Base-by-base conservation (phyloP, 768 basidiomycete species). In the Sarcomyxa edulis region DNA sequence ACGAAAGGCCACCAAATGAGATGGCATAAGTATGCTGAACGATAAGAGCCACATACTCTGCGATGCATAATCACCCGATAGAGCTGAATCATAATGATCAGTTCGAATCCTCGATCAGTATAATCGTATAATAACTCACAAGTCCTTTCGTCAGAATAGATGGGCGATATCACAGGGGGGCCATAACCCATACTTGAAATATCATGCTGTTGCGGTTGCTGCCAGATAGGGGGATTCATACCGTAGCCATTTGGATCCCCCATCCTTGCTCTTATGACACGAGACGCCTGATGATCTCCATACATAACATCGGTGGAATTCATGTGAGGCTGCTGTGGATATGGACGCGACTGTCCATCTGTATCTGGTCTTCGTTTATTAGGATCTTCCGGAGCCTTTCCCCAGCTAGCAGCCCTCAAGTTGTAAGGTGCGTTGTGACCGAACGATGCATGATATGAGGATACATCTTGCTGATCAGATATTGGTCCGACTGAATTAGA, bases 341-440 rank as follows among this genome's bases (percentile, higher is more conserved):
- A 53, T 53, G 49, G 46, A 59, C 46, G 58, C 61, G 58, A 53
- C 58, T 61, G 46, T 43, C 48, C 52, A 44, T 56, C 61, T 42
- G 61, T 60, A 24, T 61, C 58, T 35, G 54, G 50, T 32, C 62
- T 57, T 55, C 64, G 47, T 55, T 60, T 55, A 52, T 58, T 45
- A 60, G 65, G 35, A 48, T 58, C 32, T 47, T 60, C 37, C 47
- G 53, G 20, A 2, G 45, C 46, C 16, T 37, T 24, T 15, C 52
- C 56, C 79, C 81, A 83, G 49, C 59, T 76, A 5, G 81, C 81
- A 8, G 78, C 74, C 27, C 77, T 69, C n/a, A 83, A 71, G 50
- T 74, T 68, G 48, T 68, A 83, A 16, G 69, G 55, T 8, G 62
- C 39, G 8, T 40, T 47, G 23, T 60, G 41, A 4, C 31, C 37